phyloP scores from a whole-genome alignment of 1,284 basidiomycete species.

The Apiotrichum siamense region DNA sequence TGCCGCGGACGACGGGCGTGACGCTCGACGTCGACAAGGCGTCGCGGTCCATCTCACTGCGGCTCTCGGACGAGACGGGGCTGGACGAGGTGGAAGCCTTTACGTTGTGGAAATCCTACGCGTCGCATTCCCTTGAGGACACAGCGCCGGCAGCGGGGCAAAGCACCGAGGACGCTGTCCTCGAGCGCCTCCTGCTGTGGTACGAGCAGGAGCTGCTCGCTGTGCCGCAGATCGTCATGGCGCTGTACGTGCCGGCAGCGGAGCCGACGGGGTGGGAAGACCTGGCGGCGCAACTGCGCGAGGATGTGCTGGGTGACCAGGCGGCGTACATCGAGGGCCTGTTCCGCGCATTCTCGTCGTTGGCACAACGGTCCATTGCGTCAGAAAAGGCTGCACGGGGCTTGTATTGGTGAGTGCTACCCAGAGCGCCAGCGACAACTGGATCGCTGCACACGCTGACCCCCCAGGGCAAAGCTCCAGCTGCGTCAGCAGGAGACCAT shows the following conservation, averaged over 20 bases:
- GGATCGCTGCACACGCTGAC: no score
- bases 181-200: conserved; percentile 31
- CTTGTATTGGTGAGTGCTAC: conserved; percentile 30
- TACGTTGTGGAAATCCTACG: conserved; percentile 29
- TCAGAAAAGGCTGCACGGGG: conserved; percentile 16
- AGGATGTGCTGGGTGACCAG: conserved; percentile 26
- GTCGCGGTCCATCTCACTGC: conserved; percentile 17
- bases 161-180: conserved; percentile 20
- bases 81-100: conserved; percentile 28
- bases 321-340: conserved; percentile 32
- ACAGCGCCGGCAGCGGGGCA: conserved; percentile 5
- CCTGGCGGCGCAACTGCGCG: conserved; percentile 18
- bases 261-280: conserved; percentile 14
- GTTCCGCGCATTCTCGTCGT: conserved; percentile 31
- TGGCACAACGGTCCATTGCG: conserved; percentile 30
- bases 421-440: no score
- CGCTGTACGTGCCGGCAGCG: conserved; percentile 11
- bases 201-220: conserved; percentile 34
- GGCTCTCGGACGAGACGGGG: conserved; percentile 19
- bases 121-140: conserved; percentile 27
- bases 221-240: conserved; percentile 29
- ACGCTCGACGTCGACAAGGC: conserved; percentile 23
- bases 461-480: conserved; percentile 34
- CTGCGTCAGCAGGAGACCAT: conserved; percentile 33
- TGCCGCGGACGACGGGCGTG: conserved; percentile 14